Conservation (phyloP, 345 rosid species). For the Camelina hispida region DNA sequence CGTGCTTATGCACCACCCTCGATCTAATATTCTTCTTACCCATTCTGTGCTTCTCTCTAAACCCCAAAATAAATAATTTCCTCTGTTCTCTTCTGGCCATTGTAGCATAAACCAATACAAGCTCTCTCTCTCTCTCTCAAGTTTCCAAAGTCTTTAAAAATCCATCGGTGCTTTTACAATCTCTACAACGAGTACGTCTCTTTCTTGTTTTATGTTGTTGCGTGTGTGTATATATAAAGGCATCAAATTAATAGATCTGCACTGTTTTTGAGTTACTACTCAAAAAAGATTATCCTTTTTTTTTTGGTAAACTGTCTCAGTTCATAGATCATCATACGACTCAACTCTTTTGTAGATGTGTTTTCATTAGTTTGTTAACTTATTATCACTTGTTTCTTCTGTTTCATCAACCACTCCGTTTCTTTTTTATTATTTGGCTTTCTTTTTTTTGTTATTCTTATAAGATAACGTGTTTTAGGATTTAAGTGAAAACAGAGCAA, state of each 20-base stretch:
- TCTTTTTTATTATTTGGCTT: neutral
- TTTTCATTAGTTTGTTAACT: slow-evolving; percentile 5
- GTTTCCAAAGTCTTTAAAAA: slow-evolving; percentile 15
- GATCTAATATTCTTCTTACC: slow-evolving; percentile 38
- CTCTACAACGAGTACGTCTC: slow-evolving; percentile 21
- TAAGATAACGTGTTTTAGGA: slow-evolving; percentile 26
- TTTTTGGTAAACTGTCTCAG: neutral
- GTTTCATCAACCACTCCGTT: slow-evolving; percentile 26
- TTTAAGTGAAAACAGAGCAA: slow-evolving; percentile 42
- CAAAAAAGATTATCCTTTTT: neutral
- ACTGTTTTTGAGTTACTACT: slow-evolving; percentile 28
- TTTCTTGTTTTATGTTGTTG: slow-evolving; percentile 11
- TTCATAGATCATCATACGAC: slow-evolving; percentile 15
- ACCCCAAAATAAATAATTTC: neutral
- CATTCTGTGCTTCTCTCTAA: slow-evolving; percentile 25
- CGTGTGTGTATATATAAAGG: slow-evolving; percentile 1
- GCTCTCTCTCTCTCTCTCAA: neutral
- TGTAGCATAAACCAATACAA: slow-evolving; percentile 10
- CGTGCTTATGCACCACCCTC: slow-evolving; percentile 46
- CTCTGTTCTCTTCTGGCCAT: slow-evolving; percentile 25
- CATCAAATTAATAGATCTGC: slow-evolving; percentile 32
- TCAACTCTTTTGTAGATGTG: slow-evolving; percentile 9
- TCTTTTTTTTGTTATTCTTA: neutral
- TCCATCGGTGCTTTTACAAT: slow-evolving; percentile 8
- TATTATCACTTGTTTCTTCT: slow-evolving; percentile 13